Base-by-base conservation (phyloP, 495 filamentous ascomycete genomes). In the Penicillium salamii region DNA sequence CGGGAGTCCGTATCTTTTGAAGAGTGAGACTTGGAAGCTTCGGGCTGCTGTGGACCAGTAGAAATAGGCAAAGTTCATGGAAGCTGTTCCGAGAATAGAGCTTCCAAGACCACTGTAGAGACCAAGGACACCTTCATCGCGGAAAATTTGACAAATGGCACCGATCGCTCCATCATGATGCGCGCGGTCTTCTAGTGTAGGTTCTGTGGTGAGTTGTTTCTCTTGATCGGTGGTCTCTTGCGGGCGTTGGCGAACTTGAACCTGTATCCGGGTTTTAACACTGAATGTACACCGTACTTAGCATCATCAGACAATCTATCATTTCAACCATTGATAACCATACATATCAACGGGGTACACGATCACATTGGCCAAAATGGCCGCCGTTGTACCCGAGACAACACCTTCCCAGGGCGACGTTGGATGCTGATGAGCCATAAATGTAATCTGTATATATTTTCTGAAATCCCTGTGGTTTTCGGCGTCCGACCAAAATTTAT, bases 1-100 rank as follows among this genome's bases (percentile, higher is more conserved):
- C 3, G 37, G 5, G 2, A 51, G 17, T 1, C 46, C 55, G 17
- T 38, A 38, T 9, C 37, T 23, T 9, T 21, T 34, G 21, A 41
- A 36, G 2, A 35, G 3, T 12, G 38, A 32, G 28, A 44, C 46
- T 12, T 53, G 46, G 2, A 44, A 20, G 2, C 18, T 47, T 36
- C 53, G 41, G 3, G 49, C 49, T 5, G 32, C 28, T 7, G 46
- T 43, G 1, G 57, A 56, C 49, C 52, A 59, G 37, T 56, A 59
- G 38, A 59, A 59, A 26, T 59, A 56, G 18, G 49, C 48, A 40
- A 56, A 55, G 14, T 59, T 56, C 57, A 59, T 56, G 7, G 49
- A 56, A 1, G 53, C 49, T 12, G 57, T 59, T 18, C 53, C 41
- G 5, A 47, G 8, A 7, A 59, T 41, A 5, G 49, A 59, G 20